Base-by-base conservation (phyloP, 768 basidiomycete species). In the Chlorophyllum brunneum region DNA sequence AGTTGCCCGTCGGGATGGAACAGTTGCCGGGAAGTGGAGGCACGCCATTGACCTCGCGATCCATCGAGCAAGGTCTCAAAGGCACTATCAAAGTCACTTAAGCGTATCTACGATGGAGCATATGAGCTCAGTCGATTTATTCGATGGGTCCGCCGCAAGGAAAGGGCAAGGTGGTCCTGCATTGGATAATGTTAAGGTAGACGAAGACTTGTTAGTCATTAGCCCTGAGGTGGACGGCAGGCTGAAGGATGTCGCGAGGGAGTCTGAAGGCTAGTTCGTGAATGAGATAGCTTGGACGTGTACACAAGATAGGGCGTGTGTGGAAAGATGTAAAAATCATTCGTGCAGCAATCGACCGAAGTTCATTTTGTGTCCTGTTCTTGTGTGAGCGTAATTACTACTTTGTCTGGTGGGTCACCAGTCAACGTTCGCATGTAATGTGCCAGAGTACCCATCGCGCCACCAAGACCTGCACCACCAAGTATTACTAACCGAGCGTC, bases 61-160 rank as follows among this genome's bases (percentile, higher is more conserved):
- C 38, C 71, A 70, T 22, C 77, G 66, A 63, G 70, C 71, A 51
- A 75, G 71, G 66, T 80, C 78, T 33, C 69, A 69, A 37, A 64
- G 65, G 22, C 83, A 86, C 60, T 83, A 86, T 63, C 70, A 68
- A 57, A 73, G 82, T 48, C 73, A 83, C 44, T 70, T 91, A 57
- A 75, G 77, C 48, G 74, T 90, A 22, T 74, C 80, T 9, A 70
- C 72, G 30, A 73, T 77, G 34, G 88, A 92, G 64, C 83, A 92
- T 61, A 91, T 94, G 91, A 83, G 79, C 56, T 62, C 61, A 5
- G 82, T 94, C 0, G 92, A 95, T 63, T 77, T 77, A 39, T 88
- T 82, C 63, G 83, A 90, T 59, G 88, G 88, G 34, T 59, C 68
- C 48, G 68, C 66, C 44, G 67, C 70, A 29, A 67, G 80, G 34